Conservation (phyloP, 306 rosid genomes). For the Bauhinia variegata region DNA sequence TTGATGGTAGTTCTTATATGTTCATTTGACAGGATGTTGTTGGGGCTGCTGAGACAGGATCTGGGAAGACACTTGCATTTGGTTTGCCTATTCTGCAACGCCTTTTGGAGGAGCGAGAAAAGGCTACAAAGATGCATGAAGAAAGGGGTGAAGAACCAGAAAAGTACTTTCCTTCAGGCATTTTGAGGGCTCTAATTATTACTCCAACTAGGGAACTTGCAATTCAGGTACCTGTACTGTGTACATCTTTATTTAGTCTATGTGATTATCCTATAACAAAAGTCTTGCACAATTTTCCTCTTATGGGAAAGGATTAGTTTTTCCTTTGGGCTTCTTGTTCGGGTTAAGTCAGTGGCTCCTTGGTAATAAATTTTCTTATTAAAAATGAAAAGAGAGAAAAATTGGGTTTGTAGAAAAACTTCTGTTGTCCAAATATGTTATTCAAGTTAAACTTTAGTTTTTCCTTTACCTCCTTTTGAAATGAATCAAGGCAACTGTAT, state of each 20-base stretch:
- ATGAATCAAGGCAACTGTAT: neutral
- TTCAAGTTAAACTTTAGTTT: neutral
- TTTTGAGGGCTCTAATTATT: conserved; percentile 83
- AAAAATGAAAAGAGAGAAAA: neutral
- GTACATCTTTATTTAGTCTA: too few relatives aligned
- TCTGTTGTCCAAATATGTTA: neutral
- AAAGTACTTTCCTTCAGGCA: conserved; percentile 51
- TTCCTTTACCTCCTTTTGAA: neutral
- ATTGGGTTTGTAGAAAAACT: neutral
- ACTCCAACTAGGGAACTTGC: conserved; percentile 98
- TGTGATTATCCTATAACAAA: too few relatives aligned
- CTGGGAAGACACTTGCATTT: conserved; percentile 96
- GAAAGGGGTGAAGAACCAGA: conserved; percentile 58
- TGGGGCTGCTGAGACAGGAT: conserved; percentile 99
- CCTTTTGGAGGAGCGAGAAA: conserved; percentile 83
- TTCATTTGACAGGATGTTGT: conserved; percentile 75
- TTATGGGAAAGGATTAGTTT: too few relatives aligned
- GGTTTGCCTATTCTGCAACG: conserved; percentile 98
- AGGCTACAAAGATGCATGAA: conserved; percentile 51
- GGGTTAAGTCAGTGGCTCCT: too few relatives aligned
- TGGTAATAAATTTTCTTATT: too few relatives aligned
- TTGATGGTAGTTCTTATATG: conserved; percentile 30
- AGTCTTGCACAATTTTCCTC: too few relatives aligned
- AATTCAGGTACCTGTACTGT: conserved; percentile 62
- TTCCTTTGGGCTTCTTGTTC: too few relatives aligned